Evolutionary conservation across 192 early-diverging fungal species (phyloP), one percentile per base, ranked within the genome.

Genomic region (Entomortierella chlamydospora): DNA sequence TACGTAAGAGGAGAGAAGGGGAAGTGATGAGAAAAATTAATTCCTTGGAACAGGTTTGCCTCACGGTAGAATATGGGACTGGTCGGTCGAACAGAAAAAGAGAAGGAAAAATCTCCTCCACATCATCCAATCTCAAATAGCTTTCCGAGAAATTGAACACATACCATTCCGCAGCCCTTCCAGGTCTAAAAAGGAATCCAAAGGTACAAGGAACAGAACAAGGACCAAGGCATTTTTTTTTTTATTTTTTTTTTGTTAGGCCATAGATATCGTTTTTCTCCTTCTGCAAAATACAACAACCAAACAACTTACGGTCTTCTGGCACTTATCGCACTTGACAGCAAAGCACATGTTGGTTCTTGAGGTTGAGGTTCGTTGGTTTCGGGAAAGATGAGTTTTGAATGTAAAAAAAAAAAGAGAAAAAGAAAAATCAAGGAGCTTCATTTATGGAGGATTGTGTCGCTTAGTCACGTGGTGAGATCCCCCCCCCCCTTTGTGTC

Each of bases 81-180:
- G 42, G 3, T 37, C 22, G 9, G 20, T 4, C 18, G 31, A 30
- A 33, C 4, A 42, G 10, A 54, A 26, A 59, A 11, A 47, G 37
- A 12, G 23, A 58, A 43, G 20, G 29, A 59, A 49, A 15, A 51
- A 50, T 57, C 31, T 34, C 30, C 29, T 17, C n/a, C 3, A 31
- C 30, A 30, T 9, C 33, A 50, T 54, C 39, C 39, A 13, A 9
- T 41, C 13, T 13, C 13, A 9, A 41, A 20, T 34, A 26, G 8
- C 29, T 47, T 37, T 1, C 31, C 15, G 4, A 49, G 22, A 2
- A 26, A 17, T 23, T 17, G 12, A 18, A 23, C 25, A n/a, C 22
- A 4, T 77, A 77, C 73, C 73, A 57, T 54, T 26, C 73, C 73
- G 22, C 73, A 77, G 28, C 73, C 73, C 30, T 62, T 68, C 73